Conservation (phyloP, 345 rosid genomes). For the Salix suchowensis region DNA sequence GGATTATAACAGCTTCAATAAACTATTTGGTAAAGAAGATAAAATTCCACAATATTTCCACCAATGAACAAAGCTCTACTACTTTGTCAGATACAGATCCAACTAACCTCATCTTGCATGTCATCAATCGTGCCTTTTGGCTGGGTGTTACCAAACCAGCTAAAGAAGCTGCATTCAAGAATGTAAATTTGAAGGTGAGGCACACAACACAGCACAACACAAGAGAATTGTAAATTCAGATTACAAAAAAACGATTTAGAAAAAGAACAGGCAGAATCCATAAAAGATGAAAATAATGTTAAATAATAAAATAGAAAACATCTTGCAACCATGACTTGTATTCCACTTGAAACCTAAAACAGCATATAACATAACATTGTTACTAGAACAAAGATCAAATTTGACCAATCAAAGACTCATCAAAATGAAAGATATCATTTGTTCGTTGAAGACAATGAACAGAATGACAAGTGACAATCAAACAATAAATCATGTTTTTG, state of each 20-base stretch:
- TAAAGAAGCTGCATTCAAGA: conserved; percentile 63
- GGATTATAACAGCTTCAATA: background rate
- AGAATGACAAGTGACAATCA: background rate
- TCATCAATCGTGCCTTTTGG: conserved; percentile 57
- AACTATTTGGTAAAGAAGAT: background rate
- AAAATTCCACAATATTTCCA: background rate
- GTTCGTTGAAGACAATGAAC: background rate
- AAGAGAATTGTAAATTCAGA: background rate
- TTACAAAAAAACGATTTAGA: background rate
- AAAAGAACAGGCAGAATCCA: background rate
- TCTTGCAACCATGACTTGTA: background rate
- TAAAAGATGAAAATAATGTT: background rate
- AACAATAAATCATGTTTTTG: background rate
- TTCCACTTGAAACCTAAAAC: background rate
- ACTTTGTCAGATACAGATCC: background rate
- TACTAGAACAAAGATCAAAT: background rate
- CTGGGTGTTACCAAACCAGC: conserved; percentile 65
- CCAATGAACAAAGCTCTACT: background rate
- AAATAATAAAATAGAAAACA: background rate
- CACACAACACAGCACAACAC: background rate
- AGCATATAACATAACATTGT: background rate
- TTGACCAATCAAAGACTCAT: background rate
- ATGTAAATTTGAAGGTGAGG: background rate
- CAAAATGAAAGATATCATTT: background rate
- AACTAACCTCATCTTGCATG: conserved; percentile 69